These are phyloP conservation scores for Mycena galericulata DNA, from an alignment of 768 basidiomycete species.

Conservation along the genomic window DNA sequence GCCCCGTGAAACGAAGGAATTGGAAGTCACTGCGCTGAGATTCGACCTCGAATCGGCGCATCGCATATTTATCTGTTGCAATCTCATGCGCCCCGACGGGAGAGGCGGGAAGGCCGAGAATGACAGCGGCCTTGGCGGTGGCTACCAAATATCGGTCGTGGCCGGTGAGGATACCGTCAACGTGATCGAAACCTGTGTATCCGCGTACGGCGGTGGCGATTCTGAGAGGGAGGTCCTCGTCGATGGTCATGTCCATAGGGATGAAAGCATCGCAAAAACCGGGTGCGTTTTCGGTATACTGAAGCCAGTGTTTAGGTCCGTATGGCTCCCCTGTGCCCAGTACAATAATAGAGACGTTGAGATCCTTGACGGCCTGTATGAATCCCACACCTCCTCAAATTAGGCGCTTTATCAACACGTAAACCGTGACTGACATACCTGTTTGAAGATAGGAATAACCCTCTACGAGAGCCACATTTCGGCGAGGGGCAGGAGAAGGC, in stretches of 20 bases:
- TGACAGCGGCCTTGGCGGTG: conserved; percentile 21
- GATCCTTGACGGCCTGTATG: conserved; percentile 22
- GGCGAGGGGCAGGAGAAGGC: background rate
- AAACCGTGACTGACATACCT: conserved; percentile 9
- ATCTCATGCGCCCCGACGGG: conserved; percentile 22
- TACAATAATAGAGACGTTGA: conserved; percentile 21
- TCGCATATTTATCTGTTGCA: conserved; percentile 26
- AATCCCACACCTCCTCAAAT: conserved; percentile 13
- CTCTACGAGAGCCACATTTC: conserved; percentile 25
- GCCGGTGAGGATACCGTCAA: conserved; percentile 25
- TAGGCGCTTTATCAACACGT: background rate
- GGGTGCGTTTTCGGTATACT: conserved; percentile 22
- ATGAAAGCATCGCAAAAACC: conserved; percentile 31
- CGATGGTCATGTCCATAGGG: conserved; percentile 28
- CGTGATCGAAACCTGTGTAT: conserved; percentile 11
- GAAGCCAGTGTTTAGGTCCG: conserved; percentile 28
- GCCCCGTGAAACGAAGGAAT: conserved; percentile 8
- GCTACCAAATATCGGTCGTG: conserved; percentile 30
- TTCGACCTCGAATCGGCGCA: conserved; percentile 23
- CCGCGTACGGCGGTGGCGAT: conserved; percentile 22
- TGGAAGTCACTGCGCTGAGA: conserved; percentile 24
- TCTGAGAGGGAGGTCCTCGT: conserved; percentile 16
- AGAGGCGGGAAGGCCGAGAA: conserved; percentile 22
- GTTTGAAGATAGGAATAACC: conserved; percentile 22
- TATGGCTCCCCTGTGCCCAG: conserved; percentile 23